Conservation (phyloP, 2,329 filamentous ascomycete species). For the Ascochyta lentis region DNA sequence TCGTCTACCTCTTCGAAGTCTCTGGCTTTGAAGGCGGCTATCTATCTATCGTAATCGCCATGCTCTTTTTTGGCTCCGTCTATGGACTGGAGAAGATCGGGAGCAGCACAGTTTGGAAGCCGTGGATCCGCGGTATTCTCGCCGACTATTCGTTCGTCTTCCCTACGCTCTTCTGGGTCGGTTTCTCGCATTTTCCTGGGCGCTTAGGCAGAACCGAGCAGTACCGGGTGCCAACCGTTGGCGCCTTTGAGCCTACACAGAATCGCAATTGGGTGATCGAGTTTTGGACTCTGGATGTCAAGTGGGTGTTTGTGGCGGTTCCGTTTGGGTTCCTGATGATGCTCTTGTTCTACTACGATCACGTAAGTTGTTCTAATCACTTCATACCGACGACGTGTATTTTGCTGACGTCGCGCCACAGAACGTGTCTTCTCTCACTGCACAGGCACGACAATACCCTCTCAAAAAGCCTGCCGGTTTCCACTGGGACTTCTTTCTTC, state of each 20-base stretch:
- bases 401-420: conserved; percentile 14
- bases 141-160: conserved; percentile 59
- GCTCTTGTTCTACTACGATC: conserved; percentile 65
- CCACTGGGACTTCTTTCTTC: conserved; percentile 65
- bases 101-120: conserved; percentile 53
- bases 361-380: conserved; percentile 43
- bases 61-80: conserved; percentile 60
- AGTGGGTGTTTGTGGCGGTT: conserved; percentile 61
- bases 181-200: conserved; percentile 61
- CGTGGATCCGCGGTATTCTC: conserved; percentile 55
- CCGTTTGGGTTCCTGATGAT: conserved; percentile 62
- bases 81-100: conserved; percentile 60
- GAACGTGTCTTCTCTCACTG: conserved; percentile 61
- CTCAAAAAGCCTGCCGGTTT: conserved; percentile 63
- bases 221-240: conserved; percentile 51
- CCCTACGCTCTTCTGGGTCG: conserved; percentile 62
- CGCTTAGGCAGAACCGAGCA: conserved; percentile 52
- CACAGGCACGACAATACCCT: conserved; percentile 60
- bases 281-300: conserved; percentile 60
- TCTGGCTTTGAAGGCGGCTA: conserved; percentile 55
- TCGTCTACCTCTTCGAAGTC: conserved; percentile 58
- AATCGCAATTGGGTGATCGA: conserved; percentile 58
- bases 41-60: conserved; percentile 58
- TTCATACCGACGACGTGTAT: background rate
- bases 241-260: conserved; percentile 57